phyloP scores from a whole-genome alignment of 306 rosid genomes.

The Mucuna pruriens region DNA sequence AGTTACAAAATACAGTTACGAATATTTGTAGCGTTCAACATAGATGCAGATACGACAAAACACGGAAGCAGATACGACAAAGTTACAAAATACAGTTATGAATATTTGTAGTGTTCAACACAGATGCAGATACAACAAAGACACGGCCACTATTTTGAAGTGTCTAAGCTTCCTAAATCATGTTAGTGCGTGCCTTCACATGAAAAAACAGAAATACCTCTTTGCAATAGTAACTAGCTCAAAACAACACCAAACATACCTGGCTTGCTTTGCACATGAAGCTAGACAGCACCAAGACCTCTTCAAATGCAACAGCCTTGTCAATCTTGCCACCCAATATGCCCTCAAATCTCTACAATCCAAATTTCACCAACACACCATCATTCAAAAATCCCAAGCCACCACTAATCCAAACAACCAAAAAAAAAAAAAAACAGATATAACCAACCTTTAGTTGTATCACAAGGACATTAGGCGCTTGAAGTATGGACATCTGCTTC shows the following conservation, averaged over 20 bases:
- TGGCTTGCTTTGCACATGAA: conserved; percentile 94
- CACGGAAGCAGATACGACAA: too few relatives aligned
- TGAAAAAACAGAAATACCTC: neutral
- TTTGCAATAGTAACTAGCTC: neutral
- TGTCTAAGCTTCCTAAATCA: neutral
- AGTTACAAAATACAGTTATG: neutral
- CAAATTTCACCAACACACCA: conserved; percentile 49
- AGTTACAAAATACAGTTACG: neutral
- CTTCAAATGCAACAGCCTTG: conserved; percentile 88
- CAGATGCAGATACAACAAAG: neutral
- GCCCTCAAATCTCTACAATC: conserved; percentile 91
- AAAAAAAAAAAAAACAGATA: neutral
- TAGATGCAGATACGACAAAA: neutral
- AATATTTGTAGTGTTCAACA: neutral
- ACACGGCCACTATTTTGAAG: neutral
- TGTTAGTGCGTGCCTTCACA: neutral
- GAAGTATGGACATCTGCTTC: conserved; percentile 93
- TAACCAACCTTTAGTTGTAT: conserved; percentile 87
- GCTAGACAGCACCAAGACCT: conserved; percentile 87
- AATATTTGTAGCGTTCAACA: neutral
- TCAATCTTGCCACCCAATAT: conserved; percentile 90
- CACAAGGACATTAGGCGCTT: conserved; percentile 93
- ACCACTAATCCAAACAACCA: conserved; percentile 13
- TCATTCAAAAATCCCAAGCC: conserved; percentile 26
- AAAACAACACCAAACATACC: conserved; percentile 54